Conservation (phyloP, 169 alveolate genomes). For the Besnoitia besnoiti region DNA sequence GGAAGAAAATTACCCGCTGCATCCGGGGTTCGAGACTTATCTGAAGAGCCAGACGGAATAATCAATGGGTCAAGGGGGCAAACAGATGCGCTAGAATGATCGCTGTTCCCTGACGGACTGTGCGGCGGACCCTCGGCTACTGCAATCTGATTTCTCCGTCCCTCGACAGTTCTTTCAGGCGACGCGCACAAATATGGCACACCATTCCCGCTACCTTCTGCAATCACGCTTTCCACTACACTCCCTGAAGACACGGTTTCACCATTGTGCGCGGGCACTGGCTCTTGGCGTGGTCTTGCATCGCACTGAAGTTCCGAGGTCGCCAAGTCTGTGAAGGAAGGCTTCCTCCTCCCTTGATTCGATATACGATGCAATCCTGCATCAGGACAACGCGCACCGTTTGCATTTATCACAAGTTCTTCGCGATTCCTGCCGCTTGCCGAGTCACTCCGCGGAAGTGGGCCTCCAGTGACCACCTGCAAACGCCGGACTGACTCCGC, state of each 20-base stretch:
- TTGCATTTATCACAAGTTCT: not conserved
- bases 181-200: too few species aligned
- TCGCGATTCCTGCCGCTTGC: not conserved
- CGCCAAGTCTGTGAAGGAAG: not conserved
- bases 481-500: not conserved
- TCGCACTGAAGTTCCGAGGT: not conserved
- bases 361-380: not conserved
- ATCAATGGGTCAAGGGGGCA: too few species aligned
- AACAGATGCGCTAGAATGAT: too few species aligned
- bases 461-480: not conserved
- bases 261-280: not conserved
- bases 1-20: too few species aligned
- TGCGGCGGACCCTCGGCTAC: not conserved
- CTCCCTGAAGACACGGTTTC: not conserved
- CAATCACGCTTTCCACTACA: too few species aligned
- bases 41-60: too few species aligned
- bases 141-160: not conserved
- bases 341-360: not conserved
- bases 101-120: not conserved
- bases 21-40: too few species aligned
- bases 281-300: not conserved
- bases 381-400: not conserved
- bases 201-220: too few species aligned
- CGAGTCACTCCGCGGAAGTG: not conserved
- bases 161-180: not conserved